Conservation (phyloP, 2,329 filamentous ascomycete genomes). For the Cucurbitaria berberidis region DNA sequence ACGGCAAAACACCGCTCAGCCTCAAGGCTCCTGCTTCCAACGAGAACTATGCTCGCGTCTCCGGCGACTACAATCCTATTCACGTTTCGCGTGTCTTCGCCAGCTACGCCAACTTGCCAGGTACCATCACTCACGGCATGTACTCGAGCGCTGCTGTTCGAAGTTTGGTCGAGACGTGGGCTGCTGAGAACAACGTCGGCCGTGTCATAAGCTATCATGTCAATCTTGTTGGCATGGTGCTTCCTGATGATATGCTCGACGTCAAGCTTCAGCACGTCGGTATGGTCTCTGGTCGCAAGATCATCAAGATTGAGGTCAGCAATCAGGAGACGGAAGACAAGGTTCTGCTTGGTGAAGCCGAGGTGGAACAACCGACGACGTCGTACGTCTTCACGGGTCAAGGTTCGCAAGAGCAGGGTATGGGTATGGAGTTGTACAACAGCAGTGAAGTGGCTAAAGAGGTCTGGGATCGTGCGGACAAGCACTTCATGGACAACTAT, state of each 20-base stretch:
- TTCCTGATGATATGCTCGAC: constrained; percentile 93
- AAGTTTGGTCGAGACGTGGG: constrained; percentile 97
- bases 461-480: constrained; percentile 90
- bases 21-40: constrained; percentile 94
- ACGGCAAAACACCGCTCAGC: constrained; percentile 85
- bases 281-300: constrained; percentile 98
- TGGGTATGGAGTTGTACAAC: constrained; percentile 98
- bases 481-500: constrained; percentile 98
- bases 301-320: constrained; percentile 96
- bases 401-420: constrained; percentile 97
- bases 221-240: constrained; percentile 96
- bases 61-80: constrained; percentile 98
- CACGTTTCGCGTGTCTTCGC: constrained; percentile 98
- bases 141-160: constrained; percentile 97
- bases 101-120: constrained; percentile 91
- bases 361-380: constrained; percentile 96
- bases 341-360: constrained; percentile 91
- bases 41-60: constrained; percentile 96
- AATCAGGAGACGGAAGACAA: constrained; percentile 97
- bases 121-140: constrained; percentile 99
- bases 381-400: constrained; percentile 98
- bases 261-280: constrained; percentile 96
- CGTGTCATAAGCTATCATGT: constrained; percentile 98
- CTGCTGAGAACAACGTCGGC: constrained; percentile 96
- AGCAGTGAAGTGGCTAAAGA: constrained; percentile 94